A percentile compares a stretch with the other conserved stretches of the same genome.
These are phyloP conservation scores for Acorus gramineus DNA, from an alignment of 106 monocot genomes.

Conservation along the genomic window DNA sequence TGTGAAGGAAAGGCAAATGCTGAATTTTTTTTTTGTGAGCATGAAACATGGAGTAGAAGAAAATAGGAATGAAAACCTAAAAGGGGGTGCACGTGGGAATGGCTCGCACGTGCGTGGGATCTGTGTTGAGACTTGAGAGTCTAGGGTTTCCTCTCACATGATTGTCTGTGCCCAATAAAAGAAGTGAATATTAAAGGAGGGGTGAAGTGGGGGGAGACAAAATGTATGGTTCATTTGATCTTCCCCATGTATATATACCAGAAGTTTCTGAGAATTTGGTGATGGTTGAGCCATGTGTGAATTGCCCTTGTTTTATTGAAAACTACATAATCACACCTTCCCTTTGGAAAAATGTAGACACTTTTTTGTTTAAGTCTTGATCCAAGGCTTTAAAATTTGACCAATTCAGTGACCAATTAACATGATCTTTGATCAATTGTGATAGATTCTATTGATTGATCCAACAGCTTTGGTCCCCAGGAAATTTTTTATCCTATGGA, in stretches of 20 bases:
- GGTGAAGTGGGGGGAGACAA: constrained; percentile 6
- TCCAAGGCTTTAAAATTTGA: too few relatives aligned
- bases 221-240: constrained; percentile 3
- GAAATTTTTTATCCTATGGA: too few relatives aligned
- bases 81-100: not conserved
- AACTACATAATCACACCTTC: not conserved
- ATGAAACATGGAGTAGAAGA: too few relatives aligned
- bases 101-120: constrained; percentile 1
- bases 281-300: not conserved
- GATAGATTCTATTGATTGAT: too few relatives aligned
- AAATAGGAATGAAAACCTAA: too few relatives aligned
- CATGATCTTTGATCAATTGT: too few relatives aligned
- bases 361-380: not conserved
- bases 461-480: too few relatives aligned
- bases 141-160: constrained; percentile 7
- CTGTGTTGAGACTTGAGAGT: not conserved
- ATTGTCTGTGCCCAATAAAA: constrained; percentile 2
- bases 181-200: not conserved
- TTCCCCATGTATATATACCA: not conserved
- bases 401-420: too few relatives aligned
- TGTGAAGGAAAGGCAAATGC: too few relatives aligned
- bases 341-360: not conserved
- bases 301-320: not conserved
- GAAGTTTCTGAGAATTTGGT: constrained; percentile 7
- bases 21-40: too few relatives aligned